Conservation (phyloP, 2,329 filamentous ascomycete species). For the Chaetothyriales sp. region DNA sequence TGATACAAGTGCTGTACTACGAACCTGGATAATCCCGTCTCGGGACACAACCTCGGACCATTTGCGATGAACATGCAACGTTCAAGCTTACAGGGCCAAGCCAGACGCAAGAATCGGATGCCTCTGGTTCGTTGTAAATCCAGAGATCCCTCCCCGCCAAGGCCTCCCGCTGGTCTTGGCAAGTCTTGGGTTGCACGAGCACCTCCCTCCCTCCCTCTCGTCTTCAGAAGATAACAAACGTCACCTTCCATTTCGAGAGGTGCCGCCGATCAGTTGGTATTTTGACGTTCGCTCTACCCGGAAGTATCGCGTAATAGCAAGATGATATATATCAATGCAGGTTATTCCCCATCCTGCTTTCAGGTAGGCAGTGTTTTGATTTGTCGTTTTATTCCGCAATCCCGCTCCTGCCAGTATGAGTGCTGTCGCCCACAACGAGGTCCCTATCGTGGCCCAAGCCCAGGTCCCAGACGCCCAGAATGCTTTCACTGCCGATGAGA, state of each 20-base stretch:
- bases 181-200: not conserved
- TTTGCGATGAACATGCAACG: no score
- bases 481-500: conserved; percentile 8
- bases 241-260: not conserved
- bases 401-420: conserved; percentile 7
- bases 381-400: not conserved
- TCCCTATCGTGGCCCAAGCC: conserved; percentile 10
- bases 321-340: not conserved
- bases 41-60: no score
- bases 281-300: not conserved
- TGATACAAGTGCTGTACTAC: no score
- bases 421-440: conserved; percentile 9
- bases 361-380: not conserved
- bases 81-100: no score
- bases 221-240: not conserved
- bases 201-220: not conserved
- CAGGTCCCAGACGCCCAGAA: conserved; percentile 6
- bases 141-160: no score
- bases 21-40: no score
- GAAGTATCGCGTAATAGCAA: not conserved
- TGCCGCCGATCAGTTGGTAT: not conserved
- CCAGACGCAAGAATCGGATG: no score
- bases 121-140: no score
- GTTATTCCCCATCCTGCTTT: not conserved
- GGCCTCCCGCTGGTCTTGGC: no score